Evolutionary conservation across 495 filamentous ascomycete species (phyloP).

Genomic region (Aspergillus conjunctus): DNA sequence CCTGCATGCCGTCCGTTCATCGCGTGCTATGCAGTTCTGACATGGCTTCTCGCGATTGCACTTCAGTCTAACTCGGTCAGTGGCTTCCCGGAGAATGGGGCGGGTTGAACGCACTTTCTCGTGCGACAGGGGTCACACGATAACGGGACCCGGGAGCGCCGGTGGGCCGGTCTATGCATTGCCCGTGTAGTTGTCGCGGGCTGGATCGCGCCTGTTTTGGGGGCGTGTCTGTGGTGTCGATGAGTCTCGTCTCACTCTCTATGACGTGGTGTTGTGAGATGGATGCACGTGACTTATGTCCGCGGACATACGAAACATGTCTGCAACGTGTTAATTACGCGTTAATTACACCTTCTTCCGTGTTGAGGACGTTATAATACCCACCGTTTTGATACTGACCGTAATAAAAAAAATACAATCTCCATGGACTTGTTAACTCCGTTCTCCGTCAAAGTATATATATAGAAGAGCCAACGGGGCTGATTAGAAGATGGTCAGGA

Average conservation of each 20-base stretch:
- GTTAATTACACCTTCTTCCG: too few relatives aligned
- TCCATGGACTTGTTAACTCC: not conserved
- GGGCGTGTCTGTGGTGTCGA: too few relatives aligned
- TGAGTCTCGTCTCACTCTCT: not conserved
- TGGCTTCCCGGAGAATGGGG: not conserved
- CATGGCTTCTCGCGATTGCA: slow-evolving; percentile 21
- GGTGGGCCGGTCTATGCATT: not conserved
- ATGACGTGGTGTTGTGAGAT: not conserved
- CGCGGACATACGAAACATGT: slow-evolving; percentile 4
- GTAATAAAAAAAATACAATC: too few relatives aligned
- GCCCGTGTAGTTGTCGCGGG: not conserved
- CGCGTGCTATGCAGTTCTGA: slow-evolving; percentile 16
- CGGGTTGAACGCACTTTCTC: slow-evolving; percentile 11
- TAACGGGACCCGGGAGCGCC: slow-evolving; percentile 17
- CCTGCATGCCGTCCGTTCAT: slow-evolving; percentile 3
- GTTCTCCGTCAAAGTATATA: not conserved
- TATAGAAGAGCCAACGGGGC: not conserved
- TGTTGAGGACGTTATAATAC: too few relatives aligned
- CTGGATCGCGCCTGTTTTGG: too few relatives aligned
- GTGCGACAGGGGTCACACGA: slow-evolving; percentile 21
- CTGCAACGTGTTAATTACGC: not conserved
- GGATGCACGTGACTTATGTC: slow-evolving; percentile 14
- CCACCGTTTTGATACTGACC: too few relatives aligned
- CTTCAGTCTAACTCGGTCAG: slow-evolving; percentile 17
- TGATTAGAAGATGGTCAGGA: not conserved